Base-by-base conservation (phyloP, 2,329 filamentous ascomycete species). In the Paraphoma sp. region DNA sequence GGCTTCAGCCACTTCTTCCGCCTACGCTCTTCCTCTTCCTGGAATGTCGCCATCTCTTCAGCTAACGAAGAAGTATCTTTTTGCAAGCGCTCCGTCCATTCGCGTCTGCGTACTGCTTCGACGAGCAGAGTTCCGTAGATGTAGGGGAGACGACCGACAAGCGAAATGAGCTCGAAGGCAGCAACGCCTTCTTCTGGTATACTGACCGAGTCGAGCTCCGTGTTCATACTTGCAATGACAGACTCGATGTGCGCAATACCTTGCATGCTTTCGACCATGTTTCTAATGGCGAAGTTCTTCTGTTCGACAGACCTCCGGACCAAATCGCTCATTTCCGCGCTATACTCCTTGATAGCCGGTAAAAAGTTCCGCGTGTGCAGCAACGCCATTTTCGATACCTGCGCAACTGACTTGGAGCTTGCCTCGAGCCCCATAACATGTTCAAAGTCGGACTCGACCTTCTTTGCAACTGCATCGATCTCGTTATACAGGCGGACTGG, bases 21-120 rank as follows among this genome's bases (percentile, higher is more conserved):
- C 49, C 95, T 84, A 67, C 94, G 93, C 48, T 91, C 86, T 74
- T 99, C 95, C 76, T 98, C 95, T 58, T 97, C 93, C 70, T 95
- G 92, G 62, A 96, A 94, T 0, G 91, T 82, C 1, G 93, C 92
- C 84, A 98, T 92, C 72, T 98, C 94, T 73, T 98, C 96, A 28
- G 93, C 92, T 28, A 99, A 80, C 0, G 90, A 92, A 2, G 91
- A 88, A 0, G 94, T 95, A 69, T 98, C 95, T 2, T 86, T 85
- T 72, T 90, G 92, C 75, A 98, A 89, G 77, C 96, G 97, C 50
- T 96, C 92, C 4, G 68, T 87, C 93, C 95, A 99, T 77, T 97
- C 93, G 33, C 88, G 88, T 18, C 95, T 88, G 54, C 91, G 87
- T 41, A 97, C 87, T 14, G 92, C 90, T 77, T 99, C 95, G 3